Percentiles rank a stretch among this genome's conserved stretches.
phyloP scores from a whole-genome alignment of 2,329 filamentous ascomycete species.

The Chrysoporthe cubensis region DNA sequence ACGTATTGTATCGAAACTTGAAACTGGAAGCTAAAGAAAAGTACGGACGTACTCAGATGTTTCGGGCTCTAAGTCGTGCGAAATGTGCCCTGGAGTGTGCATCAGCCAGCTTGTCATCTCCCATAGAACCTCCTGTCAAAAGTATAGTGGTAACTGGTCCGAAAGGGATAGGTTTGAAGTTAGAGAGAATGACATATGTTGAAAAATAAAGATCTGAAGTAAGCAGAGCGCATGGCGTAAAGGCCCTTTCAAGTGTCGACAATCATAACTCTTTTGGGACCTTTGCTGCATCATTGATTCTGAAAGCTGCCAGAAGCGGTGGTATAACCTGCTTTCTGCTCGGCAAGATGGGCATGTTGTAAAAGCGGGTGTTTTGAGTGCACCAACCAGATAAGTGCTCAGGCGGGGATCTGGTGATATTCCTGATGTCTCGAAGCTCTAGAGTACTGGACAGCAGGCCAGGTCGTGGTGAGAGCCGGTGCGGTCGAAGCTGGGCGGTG shows the following conservation, averaged over 20 bases:
- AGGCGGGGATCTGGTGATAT: background rate
- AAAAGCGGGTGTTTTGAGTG: background rate
- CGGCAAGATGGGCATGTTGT: background rate
- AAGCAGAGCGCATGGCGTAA: background rate
- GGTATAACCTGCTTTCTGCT: background rate
- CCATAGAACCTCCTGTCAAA: too few species aligned
- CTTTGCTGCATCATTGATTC: background rate
- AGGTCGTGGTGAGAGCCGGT: too few species aligned
- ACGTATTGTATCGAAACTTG: too few species aligned
- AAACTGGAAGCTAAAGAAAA: too few species aligned
- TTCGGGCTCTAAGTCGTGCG: too few species aligned
- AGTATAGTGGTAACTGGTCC: too few species aligned
- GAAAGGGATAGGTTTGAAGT: too few species aligned
- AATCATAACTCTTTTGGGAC: background rate
- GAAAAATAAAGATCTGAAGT: background rate
- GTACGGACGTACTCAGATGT: too few species aligned
- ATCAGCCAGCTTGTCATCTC: too few species aligned
- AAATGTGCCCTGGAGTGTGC: too few species aligned
- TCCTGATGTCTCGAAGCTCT: background rate
- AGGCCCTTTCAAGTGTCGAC: background rate
- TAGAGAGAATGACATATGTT: background rate
- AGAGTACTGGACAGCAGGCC: background rate
- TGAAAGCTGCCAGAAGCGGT: background rate
- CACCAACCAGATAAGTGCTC: background rate
- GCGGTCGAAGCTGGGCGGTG: background rate